Conservation (phyloP, 2,329 filamentous ascomycete species). For the Aspergillus cejpii region DNA sequence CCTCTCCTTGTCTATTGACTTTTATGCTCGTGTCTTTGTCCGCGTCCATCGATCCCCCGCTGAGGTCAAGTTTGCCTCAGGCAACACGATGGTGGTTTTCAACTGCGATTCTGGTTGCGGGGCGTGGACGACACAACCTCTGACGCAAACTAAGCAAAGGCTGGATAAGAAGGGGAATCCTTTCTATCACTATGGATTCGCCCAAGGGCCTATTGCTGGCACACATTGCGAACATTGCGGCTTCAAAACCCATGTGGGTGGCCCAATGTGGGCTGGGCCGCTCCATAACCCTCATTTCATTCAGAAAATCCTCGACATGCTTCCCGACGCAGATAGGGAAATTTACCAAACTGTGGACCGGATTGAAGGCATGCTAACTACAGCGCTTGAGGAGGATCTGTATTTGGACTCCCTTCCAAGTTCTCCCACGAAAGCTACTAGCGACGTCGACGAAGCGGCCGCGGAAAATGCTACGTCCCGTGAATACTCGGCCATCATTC, state of each 20-base stretch:
- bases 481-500: conserved; percentile 33
- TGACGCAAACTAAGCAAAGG: conserved; percentile 62
- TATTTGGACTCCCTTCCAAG: conserved; percentile 15
- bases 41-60: conserved; percentile 70
- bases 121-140: conserved; percentile 76
- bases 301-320: conserved; percentile 64
- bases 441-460: conserved; percentile 8
- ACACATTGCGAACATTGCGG: conserved; percentile 75
- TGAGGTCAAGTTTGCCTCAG: conserved; percentile 81
- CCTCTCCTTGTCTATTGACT: conserved; percentile 90
- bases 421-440: conserved; percentile 9
- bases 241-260: conserved; percentile 75
- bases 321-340: conserved; percentile 59
- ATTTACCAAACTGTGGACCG: conserved; percentile 74
- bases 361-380: conserved; percentile 85
- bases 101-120: conserved; percentile 87
- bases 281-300: conserved; percentile 82
- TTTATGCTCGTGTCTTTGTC: conserved; percentile 86
- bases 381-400: conserved; percentile 69
- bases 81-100: conserved; percentile 89
- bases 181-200: conserved; percentile 72
- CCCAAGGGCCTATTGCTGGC: conserved; percentile 61
- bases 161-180: conserved; percentile 63
- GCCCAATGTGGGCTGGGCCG: conserved; percentile 91
- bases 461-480: conserved; percentile 12